Conservation (phyloP, 768 basidiomycete genomes). For the Phanerodontia chrysosporium region DNA sequence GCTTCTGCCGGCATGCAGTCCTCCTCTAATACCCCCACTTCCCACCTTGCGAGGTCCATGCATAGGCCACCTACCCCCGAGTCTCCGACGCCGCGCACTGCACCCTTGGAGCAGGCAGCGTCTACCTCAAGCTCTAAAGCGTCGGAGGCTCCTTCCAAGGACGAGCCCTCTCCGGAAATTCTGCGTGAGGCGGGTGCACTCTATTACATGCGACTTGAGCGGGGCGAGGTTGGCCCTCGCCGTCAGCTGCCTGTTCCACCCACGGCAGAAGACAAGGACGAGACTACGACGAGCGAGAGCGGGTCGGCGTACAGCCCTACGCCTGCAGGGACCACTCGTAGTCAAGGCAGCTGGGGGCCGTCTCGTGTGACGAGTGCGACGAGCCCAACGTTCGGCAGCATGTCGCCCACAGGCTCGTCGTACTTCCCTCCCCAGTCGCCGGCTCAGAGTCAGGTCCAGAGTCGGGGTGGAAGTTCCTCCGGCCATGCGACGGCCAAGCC, state of each 20-base stretch:
- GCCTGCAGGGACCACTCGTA: slow-evolving; percentile 9
- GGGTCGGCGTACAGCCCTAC: slow-evolving; percentile 19
- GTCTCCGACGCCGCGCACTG: not conserved
- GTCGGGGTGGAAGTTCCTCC: not conserved
- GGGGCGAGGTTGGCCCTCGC: slow-evolving; percentile 19
- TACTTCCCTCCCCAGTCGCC: slow-evolving; percentile 2
- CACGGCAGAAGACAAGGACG: slow-evolving; percentile 20
- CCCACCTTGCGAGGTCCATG: slow-evolving; percentile 39
- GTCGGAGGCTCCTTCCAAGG: not conserved
- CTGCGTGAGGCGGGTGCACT: slow-evolving; percentile 58
- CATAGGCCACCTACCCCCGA: not conserved
- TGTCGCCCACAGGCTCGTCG: not conserved
- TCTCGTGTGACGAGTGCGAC: not conserved
- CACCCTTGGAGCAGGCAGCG: not conserved
- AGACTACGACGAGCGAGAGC: slow-evolving; percentile 27
- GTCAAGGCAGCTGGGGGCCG: slow-evolving; percentile 5
- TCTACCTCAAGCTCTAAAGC: not conserved
- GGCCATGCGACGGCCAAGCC: slow-evolving; percentile 3
- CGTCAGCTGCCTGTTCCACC: slow-evolving; percentile 23
- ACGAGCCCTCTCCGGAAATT: slow-evolving; percentile 22
- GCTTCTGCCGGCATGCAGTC: slow-evolving; percentile 7
- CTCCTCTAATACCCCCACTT: slow-evolving; percentile 51
- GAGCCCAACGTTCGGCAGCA: not conserved
- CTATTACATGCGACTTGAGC: slow-evolving; percentile 61
- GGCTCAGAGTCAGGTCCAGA: not conserved